These are phyloP conservation scores for Hansenula lynferdii DNA, from an alignment of 1,139 yeast species.

Conservation along the genomic window DNA sequence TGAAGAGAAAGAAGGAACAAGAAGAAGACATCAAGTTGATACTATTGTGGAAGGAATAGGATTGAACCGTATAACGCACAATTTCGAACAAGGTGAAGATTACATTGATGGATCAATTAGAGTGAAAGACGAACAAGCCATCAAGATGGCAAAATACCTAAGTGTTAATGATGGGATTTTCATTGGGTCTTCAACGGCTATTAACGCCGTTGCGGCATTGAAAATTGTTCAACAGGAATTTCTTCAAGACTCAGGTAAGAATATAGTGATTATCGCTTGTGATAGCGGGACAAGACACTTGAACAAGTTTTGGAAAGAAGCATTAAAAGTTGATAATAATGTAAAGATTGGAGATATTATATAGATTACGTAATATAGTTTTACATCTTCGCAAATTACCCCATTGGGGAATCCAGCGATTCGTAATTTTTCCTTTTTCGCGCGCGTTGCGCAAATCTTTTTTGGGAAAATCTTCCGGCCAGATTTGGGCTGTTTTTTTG, in stretches of 20 bases:
- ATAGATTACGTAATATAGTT: too few species aligned
- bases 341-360: constrained; percentile 26
- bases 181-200: constrained; percentile 88
- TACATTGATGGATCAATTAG: constrained; percentile 74
- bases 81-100: constrained; percentile 67
- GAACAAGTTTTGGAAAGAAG: constrained; percentile 87
- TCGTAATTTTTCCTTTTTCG: too few species aligned
- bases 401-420: too few species aligned
- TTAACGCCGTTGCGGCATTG: constrained; percentile 88
- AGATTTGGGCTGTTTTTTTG: too few species aligned
- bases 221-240: constrained; percentile 48
- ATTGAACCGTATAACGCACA: constrained; percentile 76
- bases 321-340: constrained; percentile 30
- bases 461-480: too few species aligned
- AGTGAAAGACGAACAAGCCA: constrained; percentile 75
- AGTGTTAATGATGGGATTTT: constrained; percentile 85
- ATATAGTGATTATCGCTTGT: constrained; percentile 84
- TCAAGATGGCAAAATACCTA: constrained; percentile 81
- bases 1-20: constrained; percentile 87
- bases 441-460: too few species aligned
- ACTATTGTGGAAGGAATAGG: constrained; percentile 95
- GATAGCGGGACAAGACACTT: constrained; percentile 89
- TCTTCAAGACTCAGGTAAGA: constrained; percentile 48
- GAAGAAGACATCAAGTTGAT: constrained; percentile 95
- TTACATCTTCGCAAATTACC: too few species aligned